phyloP scores from a whole-genome alignment of 345 rosid genomes.

The Citrus hindsii region DNA sequence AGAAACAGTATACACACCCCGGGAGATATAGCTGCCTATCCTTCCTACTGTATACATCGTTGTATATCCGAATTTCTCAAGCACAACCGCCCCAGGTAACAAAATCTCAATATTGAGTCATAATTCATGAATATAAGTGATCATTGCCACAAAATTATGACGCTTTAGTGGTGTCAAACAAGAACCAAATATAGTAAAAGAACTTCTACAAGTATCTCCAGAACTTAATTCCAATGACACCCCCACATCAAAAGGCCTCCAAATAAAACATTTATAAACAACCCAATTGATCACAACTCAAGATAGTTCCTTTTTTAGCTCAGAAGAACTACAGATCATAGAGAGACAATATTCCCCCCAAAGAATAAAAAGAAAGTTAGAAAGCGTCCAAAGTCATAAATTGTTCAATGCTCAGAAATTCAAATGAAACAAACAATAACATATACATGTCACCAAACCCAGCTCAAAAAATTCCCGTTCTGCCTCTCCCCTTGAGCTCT shows the following conservation, averaged over 20 bases:
- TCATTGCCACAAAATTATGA: slow-evolving; percentile 5
- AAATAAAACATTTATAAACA: slow-evolving; percentile 3
- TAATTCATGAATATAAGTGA: slow-evolving; percentile 6
- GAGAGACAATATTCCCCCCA: background rate
- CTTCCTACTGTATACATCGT: slow-evolving; percentile 80
- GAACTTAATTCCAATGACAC: slow-evolving; percentile 12
- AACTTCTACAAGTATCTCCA: background rate
- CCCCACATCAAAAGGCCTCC: slow-evolving; percentile 16
- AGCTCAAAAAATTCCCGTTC: background rate
- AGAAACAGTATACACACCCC: slow-evolving; percentile 77
- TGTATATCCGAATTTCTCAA: slow-evolving; percentile 1
- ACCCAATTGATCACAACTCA: slow-evolving; percentile 4
- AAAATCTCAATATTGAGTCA: slow-evolving; percentile 17
- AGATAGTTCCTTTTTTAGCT: background rate
- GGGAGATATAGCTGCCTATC: slow-evolving; percentile 80
- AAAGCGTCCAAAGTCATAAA: slow-evolving; percentile 4
- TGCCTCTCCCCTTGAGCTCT: background rate
- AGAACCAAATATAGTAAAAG: background rate
- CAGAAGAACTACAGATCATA: slow-evolving; percentile 1
- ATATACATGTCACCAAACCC: background rate
- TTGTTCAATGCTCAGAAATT: background rate
- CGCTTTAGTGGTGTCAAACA: slow-evolving; percentile 4
- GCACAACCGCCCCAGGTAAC: slow-evolving; percentile 23
- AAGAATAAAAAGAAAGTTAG: background rate
- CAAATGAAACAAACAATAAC: slow-evolving; percentile 2